Base-by-base conservation (phyloP, 2,329 filamentous ascomycete genomes). In the Pezicula neosporulosa region DNA sequence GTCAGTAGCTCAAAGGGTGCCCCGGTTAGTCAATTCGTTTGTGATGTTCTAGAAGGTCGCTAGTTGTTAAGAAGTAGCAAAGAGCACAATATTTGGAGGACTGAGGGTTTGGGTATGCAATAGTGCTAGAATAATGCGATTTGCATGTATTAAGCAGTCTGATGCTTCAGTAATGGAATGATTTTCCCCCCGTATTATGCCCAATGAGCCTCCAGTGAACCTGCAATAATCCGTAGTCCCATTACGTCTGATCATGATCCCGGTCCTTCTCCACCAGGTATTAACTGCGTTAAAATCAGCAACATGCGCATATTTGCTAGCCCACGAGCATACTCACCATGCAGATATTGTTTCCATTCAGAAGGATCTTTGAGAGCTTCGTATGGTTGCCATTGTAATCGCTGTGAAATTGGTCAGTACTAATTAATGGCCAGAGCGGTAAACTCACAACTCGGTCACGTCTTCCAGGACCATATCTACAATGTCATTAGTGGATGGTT, bases 341-440 rank as follows among this genome's bases (percentile, higher is more conserved):
- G 88, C 93, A 97, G 58, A 99, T 90, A 66, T 97, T 97, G 75
- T 99, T 99, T 51, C 94, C 94, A 66, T 99, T 99, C 37, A 99
- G 76, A 39, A 99, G 74, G 55, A 99, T 96, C 78, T 97, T 97
- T 47, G 91, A 82, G 38, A 99, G 82, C 70, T 96, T 96, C 43
- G 85, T 89, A 71, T 93, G 87, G 63, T 87, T 84, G 55, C 93
- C 93, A 5, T 86, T 86, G 73, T 96, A 96, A 73, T 99, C 94
- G 68, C 93, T 97, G 48, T n/a, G 37, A 95, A 72, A 4, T 13
- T 9, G 28, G 44, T 59, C 16, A 62, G 44, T 27, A 42, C 37
- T n/a, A 5, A 15, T 27, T 15, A 6, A 19, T 6, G 39, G 38
- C 18, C 15, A 27, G 27, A 4, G 24, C 9, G 24, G 7, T 10